phyloP scores from a whole-genome alignment of 129 eudicot species.

The Flaveria robusta region DNA sequence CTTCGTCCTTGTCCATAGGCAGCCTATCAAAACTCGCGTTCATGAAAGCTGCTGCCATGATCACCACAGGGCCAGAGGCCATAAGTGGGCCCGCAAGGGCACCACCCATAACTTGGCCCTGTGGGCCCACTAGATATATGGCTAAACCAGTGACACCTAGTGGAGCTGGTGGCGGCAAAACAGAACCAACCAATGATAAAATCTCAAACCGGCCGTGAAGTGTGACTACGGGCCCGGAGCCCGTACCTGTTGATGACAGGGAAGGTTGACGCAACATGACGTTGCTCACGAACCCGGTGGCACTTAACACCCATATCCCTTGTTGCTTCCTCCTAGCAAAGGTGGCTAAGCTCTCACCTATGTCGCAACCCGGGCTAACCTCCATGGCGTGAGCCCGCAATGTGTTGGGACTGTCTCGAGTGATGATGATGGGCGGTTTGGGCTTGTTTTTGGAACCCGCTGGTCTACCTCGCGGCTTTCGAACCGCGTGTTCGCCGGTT shows the following conservation, averaged over 20 bases:
- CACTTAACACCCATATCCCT: slow-evolving; percentile 60
- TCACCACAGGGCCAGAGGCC: slow-evolving; percentile 69
- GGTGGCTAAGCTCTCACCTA: slow-evolving; percentile 53
- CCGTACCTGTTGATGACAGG: slow-evolving; percentile 25
- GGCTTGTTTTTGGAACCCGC: slow-evolving; percentile 81
- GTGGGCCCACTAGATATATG: slow-evolving; percentile 68
- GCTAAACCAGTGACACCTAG: slow-evolving; percentile 58
- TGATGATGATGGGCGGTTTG: slow-evolving; percentile 66
- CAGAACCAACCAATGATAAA: slow-evolving; percentile 57
- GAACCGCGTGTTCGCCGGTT: slow-evolving; percentile 28
- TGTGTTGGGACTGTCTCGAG: slow-evolving; percentile 65
- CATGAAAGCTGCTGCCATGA: slow-evolving; percentile 76
- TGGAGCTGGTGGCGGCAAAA: slow-evolving; percentile 68
- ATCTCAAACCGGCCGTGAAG: slow-evolving; percentile 77
- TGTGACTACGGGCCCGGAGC: slow-evolving; percentile 49
- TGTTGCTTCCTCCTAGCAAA: slow-evolving; percentile 64
- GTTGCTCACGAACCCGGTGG: slow-evolving; percentile 61
- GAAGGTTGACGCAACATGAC: slow-evolving; percentile 64
- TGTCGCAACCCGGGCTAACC: slow-evolving; percentile 62
- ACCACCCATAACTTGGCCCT: slow-evolving; percentile 75
- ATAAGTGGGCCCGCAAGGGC: slow-evolving; percentile 69
- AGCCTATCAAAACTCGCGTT: slow-evolving; percentile 62
- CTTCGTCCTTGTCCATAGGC: slow-evolving; percentile 57
- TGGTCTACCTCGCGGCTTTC: slow-evolving; percentile 70
- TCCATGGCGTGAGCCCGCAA: slow-evolving; percentile 76